Evolutionary conservation across 2,329 filamentous ascomycete genomes (phyloP).

Genomic region (Talaromyces verruculosus): DNA sequence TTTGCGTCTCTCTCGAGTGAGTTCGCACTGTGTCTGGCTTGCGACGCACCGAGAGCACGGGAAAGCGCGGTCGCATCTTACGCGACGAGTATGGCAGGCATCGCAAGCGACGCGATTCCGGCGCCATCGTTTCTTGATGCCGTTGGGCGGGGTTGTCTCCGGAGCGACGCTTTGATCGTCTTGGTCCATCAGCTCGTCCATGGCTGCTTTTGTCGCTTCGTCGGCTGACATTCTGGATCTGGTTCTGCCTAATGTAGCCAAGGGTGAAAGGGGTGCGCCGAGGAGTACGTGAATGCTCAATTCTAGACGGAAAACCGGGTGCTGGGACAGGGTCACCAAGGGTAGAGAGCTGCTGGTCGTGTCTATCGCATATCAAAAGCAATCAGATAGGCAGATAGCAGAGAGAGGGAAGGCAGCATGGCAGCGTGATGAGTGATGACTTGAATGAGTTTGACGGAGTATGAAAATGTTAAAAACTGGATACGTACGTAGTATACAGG

Average conservation of each 20-base stretch:
- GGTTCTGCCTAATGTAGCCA: not conserved
- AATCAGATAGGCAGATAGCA: not conserved
- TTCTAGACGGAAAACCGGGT: not conserved
- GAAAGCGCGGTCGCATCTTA: constrained; percentile 88
- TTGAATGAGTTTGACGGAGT: not conserved
- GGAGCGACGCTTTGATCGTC: not conserved
- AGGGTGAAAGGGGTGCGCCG: not conserved
- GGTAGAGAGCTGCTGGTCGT: not conserved
- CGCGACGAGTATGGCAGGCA: constrained; percentile 89
- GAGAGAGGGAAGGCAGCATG: not conserved
- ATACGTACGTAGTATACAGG: not conserved
- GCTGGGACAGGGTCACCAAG: no score
- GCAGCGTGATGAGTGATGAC: not conserved
- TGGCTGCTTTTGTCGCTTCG: not conserved
- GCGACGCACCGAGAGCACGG: constrained; percentile 90
- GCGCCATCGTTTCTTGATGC: constrained; percentile 38
- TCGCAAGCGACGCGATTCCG: constrained; percentile 67
- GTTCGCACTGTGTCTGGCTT: constrained; percentile 70
- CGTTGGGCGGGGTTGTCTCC: constrained; percentile 19
- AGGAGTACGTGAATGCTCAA: not conserved
- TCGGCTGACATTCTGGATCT: constrained; percentile 9
- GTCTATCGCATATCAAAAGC: not conserved
- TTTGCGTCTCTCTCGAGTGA: constrained; percentile 89
- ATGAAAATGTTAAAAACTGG: not conserved
- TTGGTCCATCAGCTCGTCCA: constrained; percentile 9